phyloP scores from a whole-genome alignment of 192 early-diverging fungal species.

The Coemansia sp. region DNA sequence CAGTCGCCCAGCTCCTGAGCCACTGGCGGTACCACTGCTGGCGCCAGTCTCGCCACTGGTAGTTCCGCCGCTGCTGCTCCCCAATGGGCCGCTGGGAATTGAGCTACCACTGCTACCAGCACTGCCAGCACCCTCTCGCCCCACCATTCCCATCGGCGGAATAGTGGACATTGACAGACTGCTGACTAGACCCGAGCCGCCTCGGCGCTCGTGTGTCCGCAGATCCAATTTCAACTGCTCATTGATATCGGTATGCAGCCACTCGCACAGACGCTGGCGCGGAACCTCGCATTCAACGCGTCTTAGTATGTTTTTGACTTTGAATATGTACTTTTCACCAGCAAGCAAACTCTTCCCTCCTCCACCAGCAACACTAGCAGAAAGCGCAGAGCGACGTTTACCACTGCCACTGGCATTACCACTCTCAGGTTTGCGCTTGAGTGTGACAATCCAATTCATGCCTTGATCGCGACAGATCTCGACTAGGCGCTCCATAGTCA shows the following conservation, averaged over 20 bases:
- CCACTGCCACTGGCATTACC: neutral
- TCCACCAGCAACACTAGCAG: neutral
- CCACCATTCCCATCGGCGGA: slow-evolving; percentile 6
- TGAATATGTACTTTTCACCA: slow-evolving; percentile 41
- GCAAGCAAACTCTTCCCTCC: neutral
- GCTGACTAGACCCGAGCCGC: slow-evolving; percentile 9
- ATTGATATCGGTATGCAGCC: slow-evolving; percentile 63
- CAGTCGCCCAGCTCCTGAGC: slow-evolving; percentile 29
- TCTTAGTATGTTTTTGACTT: slow-evolving; percentile 72
- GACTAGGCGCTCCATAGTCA: slow-evolving; percentile 65
- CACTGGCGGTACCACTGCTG: slow-evolving; percentile 6
- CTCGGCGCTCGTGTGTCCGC: slow-evolving; percentile 42
- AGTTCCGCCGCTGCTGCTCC: neutral
- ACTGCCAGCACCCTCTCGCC: slow-evolving; percentile 6
- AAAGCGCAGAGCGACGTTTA: neutral
- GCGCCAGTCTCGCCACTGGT: neutral
- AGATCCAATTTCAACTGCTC: slow-evolving; percentile 67
- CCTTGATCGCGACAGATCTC: slow-evolving; percentile 63
- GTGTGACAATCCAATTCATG: slow-evolving; percentile 79
- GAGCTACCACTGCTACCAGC: neutral
- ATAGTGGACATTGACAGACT: neutral
- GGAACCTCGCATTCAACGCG: slow-evolving; percentile 70
- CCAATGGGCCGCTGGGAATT: neutral
- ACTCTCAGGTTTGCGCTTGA: slow-evolving; percentile 53
- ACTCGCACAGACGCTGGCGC: slow-evolving; percentile 56